These are phyloP conservation scores for Diacronema lutheri DNA, from an alignment of 78 protist species.

Conservation along the genomic window DNA sequence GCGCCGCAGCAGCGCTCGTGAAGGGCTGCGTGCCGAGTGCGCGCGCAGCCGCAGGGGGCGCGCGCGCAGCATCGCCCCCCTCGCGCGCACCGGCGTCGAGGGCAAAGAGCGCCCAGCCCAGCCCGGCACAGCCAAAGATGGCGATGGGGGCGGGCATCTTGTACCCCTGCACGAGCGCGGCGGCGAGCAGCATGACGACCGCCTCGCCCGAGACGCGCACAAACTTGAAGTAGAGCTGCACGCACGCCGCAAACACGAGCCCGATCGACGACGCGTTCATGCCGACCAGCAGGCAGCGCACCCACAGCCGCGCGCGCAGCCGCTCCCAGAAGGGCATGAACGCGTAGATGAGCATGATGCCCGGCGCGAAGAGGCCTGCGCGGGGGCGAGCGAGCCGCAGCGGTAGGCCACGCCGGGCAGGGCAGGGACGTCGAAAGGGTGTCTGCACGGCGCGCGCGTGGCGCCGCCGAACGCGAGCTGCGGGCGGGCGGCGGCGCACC, in stretches of 20 bases:
- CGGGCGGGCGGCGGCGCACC: not conserved
- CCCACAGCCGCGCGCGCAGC: not conserved
- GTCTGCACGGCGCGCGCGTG: too few species aligned
- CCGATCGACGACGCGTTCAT: not conserved
- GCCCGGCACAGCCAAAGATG: not conserved
- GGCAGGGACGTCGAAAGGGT: too few species aligned
- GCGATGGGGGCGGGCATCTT: not conserved
- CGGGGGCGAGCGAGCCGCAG: not conserved
- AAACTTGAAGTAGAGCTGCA: not conserved
- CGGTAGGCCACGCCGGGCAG: too few species aligned
- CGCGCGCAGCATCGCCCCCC: too few species aligned
- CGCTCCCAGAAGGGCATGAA: not conserved
- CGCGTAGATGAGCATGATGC: conserved; percentile 4
- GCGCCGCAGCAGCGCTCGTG: too few species aligned
- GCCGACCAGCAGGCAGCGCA: not conserved
- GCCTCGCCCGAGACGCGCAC: not conserved
- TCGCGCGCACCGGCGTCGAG: not conserved
- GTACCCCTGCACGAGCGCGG: not conserved
- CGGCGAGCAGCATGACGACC: not conserved
- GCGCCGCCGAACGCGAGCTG: too few species aligned
- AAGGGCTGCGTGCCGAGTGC: too few species aligned
- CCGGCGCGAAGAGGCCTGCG: not conserved
- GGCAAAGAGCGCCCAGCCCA: not conserved
- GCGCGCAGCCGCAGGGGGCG: too few species aligned
- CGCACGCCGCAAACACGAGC: not conserved